Evolutionary conservation across 2,329 filamentous ascomycete species (phyloP).

Genomic region (Neoascochyta sp.): DNA sequence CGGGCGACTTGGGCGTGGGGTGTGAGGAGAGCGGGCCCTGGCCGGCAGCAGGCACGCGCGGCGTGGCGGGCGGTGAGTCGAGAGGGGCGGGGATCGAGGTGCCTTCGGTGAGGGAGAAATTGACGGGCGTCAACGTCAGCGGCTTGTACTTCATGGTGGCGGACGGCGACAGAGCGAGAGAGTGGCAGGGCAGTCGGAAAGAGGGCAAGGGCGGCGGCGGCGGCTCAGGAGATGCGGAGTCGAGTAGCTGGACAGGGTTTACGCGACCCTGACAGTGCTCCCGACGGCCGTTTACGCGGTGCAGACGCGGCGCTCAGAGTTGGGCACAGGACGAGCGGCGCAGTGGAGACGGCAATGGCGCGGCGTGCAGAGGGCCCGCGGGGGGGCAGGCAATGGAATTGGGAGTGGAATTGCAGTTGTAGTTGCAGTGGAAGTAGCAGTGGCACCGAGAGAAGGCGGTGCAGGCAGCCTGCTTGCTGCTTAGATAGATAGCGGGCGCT

Average conservation of each 20-base stretch:
- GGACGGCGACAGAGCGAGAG: constrained; percentile 6
- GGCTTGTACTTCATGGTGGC: constrained; percentile 37
- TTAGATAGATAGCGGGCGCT: no score
- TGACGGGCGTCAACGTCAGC: constrained; percentile 37
- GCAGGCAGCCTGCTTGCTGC: no score
- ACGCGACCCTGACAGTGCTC: no score
- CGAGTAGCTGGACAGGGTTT: constrained; percentile 23
- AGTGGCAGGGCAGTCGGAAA: constrained; percentile 13
- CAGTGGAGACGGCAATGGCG: no score
- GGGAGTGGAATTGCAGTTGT: no score
- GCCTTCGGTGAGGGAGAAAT: constrained; percentile 43
- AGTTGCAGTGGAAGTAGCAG: no score
- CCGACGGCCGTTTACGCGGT: no score
- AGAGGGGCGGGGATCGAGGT: constrained; percentile 41
- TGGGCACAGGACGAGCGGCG: constrained; percentile 12
- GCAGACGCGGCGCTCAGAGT: constrained; percentile 8
- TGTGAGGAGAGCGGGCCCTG: constrained; percentile 42
- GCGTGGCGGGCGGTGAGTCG: constrained; percentile 39
- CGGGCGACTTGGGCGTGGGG: constrained; percentile 35
- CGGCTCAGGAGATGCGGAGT: constrained; percentile 32
- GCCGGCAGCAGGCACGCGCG: constrained; percentile 39
- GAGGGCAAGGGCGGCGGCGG: constrained; percentile 16
- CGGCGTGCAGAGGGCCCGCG: no score
- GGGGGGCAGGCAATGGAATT: no score
- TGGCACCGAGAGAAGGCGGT: no score